Conservation (phyloP, 164 flowering plant species). For the Tetrastigma voinierianum region DNA sequence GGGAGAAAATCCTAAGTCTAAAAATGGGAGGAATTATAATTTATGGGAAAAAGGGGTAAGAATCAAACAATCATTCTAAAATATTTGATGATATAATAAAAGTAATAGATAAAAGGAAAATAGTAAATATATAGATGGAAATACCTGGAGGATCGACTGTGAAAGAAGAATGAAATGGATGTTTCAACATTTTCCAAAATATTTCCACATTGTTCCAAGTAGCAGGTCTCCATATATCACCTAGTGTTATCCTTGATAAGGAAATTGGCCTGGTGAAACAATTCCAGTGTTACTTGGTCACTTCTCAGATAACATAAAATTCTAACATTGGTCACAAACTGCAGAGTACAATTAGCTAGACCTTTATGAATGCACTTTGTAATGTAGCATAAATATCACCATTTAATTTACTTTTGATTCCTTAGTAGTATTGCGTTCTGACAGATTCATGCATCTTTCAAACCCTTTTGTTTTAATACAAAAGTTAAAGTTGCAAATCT, state of each 20-base stretch:
- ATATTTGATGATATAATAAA: not conserved
- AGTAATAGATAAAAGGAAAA: not conserved
- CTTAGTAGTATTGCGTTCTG: too few relatives aligned
- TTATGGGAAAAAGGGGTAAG: not conserved
- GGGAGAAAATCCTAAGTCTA: too few relatives aligned
- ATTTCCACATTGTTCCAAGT: constrained; percentile 62
- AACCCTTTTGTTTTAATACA: too few relatives aligned
- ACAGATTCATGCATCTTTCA: too few relatives aligned
- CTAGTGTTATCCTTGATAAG: constrained; percentile 81
- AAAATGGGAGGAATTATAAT: too few relatives aligned
- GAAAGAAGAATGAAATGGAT: constrained; percentile 70
- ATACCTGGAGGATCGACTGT: constrained; percentile 79
- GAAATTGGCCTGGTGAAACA: constrained; percentile 62
- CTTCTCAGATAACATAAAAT: constrained; percentile 1
- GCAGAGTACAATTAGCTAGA: not conserved
- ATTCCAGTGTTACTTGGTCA: constrained; percentile 7
- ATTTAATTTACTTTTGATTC: too few relatives aligned
- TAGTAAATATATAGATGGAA: not conserved
- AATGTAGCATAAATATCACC: not conserved
- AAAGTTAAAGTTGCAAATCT: too few relatives aligned
- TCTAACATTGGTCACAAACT: not conserved
- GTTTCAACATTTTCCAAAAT: constrained; percentile 65
- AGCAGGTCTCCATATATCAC: constrained; percentile 94
- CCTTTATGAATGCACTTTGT: not conserved
- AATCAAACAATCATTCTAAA: not conserved